phyloP scores from a whole-genome alignment of 2,329 filamentous ascomycete genomes.

The Graphium sp. region DNA sequence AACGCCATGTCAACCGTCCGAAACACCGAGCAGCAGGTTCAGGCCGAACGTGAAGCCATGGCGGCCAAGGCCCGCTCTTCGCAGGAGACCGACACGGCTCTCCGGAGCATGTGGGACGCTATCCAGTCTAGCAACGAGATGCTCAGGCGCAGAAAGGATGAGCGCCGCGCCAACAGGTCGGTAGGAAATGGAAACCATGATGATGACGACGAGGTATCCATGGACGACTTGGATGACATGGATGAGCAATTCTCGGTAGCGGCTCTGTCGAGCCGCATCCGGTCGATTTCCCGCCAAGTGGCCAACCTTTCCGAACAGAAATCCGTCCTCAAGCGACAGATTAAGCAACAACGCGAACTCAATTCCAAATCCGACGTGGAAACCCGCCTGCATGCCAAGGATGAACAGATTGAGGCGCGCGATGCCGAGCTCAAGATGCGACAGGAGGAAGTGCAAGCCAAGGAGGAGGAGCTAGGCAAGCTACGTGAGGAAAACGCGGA shows the following conservation, averaged over 20 bases:
- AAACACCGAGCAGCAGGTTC: no score
- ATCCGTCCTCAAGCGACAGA: slow-evolving; percentile 73
- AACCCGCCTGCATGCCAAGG: no score
- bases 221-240: slow-evolving; percentile 39
- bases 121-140: slow-evolving; percentile 29
- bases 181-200: no score
- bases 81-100: slow-evolving; percentile 38
- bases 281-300: slow-evolving; percentile 63
- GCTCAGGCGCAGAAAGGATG: no score
- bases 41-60: slow-evolving; percentile 21
- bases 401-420: slow-evolving; percentile 43
- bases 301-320: slow-evolving; percentile 74
- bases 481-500: slow-evolving; percentile 5
- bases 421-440: slow-evolving; percentile 35
- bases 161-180: no score
- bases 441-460: slow-evolving; percentile 18
- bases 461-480: slow-evolving; percentile 21
- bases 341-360: slow-evolving; percentile 86
- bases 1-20: no score
- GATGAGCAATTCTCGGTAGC: slow-evolving; percentile 52
- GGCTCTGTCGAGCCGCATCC: slow-evolving; percentile 64
- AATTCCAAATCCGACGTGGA: slow-evolving; percentile 72
- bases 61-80: no score
- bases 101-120: slow-evolving; percentile 39
- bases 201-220: slow-evolving; percentile 44